Percentiles rank a stretch among this genome's conserved stretches.
These are phyloP conservation scores for Cudoniella acicularis DNA, from an alignment of 495 filamentous ascomycete genomes.

Conservation along the genomic window DNA sequence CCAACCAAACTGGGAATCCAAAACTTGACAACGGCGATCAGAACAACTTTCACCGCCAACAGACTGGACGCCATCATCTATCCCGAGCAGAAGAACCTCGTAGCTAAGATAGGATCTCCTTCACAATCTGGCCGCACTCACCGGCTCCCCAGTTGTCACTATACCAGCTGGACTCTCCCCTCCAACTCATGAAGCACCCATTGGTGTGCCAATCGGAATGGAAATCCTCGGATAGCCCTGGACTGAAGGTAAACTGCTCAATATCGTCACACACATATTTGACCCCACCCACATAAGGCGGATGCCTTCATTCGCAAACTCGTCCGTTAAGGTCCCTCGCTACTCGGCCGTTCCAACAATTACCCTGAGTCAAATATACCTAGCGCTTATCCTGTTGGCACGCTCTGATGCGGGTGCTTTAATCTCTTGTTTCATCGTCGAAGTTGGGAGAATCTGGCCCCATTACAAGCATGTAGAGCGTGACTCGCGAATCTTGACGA, in stretches of 20 bases:
- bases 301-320: conserved; percentile 38
- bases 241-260: conserved; percentile 48
- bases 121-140: conserved; percentile 58
- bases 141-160: conserved; percentile 59
- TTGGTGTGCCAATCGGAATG: conserved; percentile 60
- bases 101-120: conserved; percentile 51
- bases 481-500: no score
- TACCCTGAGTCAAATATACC: conserved; percentile 36
- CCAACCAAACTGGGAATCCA: conserved; percentile 38
- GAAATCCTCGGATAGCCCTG: conserved; percentile 57
- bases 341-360: conserved; percentile 41
- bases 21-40: conserved; percentile 42
- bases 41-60: conserved; percentile 42
- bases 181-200: conserved; percentile 39
- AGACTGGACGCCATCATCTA: conserved; percentile 58
- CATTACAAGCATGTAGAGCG: no score
- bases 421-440: not conserved
- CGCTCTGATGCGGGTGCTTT: not conserved
- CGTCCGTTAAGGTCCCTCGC: conserved; percentile 28
- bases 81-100: conserved; percentile 62
- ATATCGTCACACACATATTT: conserved; percentile 36
- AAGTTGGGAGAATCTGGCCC: no score
- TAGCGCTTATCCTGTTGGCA: conserved; percentile 41
- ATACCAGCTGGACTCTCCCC: conserved; percentile 43
- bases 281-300: conserved; percentile 40